Base-by-base conservation (phyloP, 768 basidiomycete species). In the Kwoniella bestiolae region DNA sequence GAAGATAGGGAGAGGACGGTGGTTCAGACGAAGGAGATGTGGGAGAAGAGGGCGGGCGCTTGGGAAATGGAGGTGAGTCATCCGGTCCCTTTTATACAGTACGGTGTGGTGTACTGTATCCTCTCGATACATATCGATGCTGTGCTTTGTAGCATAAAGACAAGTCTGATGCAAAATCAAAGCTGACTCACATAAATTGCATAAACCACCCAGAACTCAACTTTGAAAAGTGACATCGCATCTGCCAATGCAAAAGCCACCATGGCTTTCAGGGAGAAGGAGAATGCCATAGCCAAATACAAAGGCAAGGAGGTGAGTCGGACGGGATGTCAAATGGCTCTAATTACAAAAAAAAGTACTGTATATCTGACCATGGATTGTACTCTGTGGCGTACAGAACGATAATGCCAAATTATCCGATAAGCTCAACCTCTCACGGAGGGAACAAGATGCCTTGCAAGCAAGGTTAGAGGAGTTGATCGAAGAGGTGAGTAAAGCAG, bases 361-460 rank as follows among this genome's bases (percentile, higher is more conserved):
- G 45, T 16, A 16, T 11, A 47, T 47, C 6, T 7, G 38, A 41
- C 38, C 9, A 7, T 47, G 46, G 38, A 41, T 14, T 47, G 45
- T 16, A 7, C 12, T 46, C 16, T 7, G 7, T 18, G 9, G 16
- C 14, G 11, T 26, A 38, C 34, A 64, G 63, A 7, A 32, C 25
- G 63, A 64, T 29, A 49, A 38, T 25, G 28, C 53, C 44, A 64
- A 64, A 32, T 28, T 64, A 23, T 23, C 47, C 23, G 56, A 65
- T 46, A 65, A 65, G 50, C 34, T 65, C 25, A 58, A 65, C n/a
- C 25, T 45, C 26, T 16, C 56, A 3, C 31, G 63, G 18, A 31
- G 49, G 44, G 56, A 65, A 26, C 51, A 59, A 9, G 53, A 59
- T 1, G 56, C 56, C 3, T 18, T 58, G 7, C 49, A 45, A 26